phyloP scores from a whole-genome alignment of 2,329 filamentous ascomycete genomes.

The Penicillium sumatraense region DNA sequence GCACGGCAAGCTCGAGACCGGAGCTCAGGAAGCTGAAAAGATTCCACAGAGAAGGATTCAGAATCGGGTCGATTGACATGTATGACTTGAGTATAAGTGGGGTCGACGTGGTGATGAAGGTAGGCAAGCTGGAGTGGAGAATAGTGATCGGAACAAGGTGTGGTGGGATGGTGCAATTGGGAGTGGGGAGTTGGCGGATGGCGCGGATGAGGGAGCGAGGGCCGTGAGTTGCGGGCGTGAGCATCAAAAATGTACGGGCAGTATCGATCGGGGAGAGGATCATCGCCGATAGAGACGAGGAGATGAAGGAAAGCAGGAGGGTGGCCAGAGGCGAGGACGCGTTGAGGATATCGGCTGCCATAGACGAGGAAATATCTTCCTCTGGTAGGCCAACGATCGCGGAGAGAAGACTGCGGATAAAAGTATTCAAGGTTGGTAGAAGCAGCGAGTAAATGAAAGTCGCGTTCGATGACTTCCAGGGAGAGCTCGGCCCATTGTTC shows the following conservation, averaged over 20 bases:
- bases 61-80: constrained; percentile 78
- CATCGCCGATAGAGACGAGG: constrained; percentile 73
- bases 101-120: constrained; percentile 78
- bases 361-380: constrained; percentile 59
- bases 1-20: constrained; percentile 78
- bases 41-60: constrained; percentile 81
- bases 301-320: constrained; percentile 71
- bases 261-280: constrained; percentile 87
- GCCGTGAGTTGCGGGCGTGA: constrained; percentile 76
- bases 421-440: constrained; percentile 85
- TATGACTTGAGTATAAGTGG: constrained; percentile 86
- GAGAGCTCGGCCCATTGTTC: constrained; percentile 85
- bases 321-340: constrained; percentile 83
- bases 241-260: constrained; percentile 81
- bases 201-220: constrained; percentile 79
- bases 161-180: constrained; percentile 69
- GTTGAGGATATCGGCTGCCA: constrained; percentile 74
- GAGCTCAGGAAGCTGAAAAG: constrained; percentile 81
- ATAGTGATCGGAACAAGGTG: constrained; percentile 80
- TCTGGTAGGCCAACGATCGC: constrained; percentile 91
- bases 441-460: constrained; percentile 91
- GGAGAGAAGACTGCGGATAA: constrained; percentile 87
- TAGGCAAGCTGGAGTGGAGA: constrained; percentile 82
- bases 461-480: constrained; percentile 92
- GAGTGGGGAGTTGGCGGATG: constrained; percentile 75